A percentile compares a stretch with the other conserved stretches of the same genome.
Evolutionary conservation across 2,329 filamentous ascomycete genomes (phyloP).

Genomic region (Venturia asperata): DNA sequence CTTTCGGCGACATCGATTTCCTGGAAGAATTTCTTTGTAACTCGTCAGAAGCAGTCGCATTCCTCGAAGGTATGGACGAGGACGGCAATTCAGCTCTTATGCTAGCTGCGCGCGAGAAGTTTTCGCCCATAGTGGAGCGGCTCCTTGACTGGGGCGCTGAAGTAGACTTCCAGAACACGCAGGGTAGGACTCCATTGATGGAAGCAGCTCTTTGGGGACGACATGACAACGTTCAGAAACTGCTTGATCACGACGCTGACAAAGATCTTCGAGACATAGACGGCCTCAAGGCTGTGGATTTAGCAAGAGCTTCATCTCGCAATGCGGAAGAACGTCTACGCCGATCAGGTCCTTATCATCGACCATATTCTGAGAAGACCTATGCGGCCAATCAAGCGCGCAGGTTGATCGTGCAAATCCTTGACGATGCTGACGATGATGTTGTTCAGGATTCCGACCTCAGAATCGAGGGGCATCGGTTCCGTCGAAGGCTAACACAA

Average conservation of each 20-base stretch:
- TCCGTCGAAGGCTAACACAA: neutral
- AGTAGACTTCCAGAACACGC: neutral
- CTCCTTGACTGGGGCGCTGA: slow-evolving; percentile 10
- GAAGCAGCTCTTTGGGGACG: slow-evolving; percentile 17
- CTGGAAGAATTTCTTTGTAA: slow-evolving; percentile 11
- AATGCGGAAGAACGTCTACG: slow-evolving; percentile 10
- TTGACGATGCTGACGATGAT: slow-evolving; percentile 12
- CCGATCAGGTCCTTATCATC: neutral
- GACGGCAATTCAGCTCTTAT: slow-evolving; percentile 10
- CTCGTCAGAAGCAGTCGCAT: neutral
- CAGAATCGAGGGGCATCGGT: neutral
- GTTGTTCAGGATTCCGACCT: neutral
- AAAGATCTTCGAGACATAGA: slow-evolving; percentile 14
- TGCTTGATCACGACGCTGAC: slow-evolving; percentile 4
- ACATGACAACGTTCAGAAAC: slow-evolving; percentile 1
- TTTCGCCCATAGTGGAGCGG: neutral
- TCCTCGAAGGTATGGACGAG: slow-evolving; percentile 9
- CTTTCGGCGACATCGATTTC: neutral
- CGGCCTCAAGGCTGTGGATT: neutral
- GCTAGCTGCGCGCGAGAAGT: slow-evolving; percentile 9
- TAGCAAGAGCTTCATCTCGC: neutral
- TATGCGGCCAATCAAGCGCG: neutral
- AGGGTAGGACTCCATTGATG: slow-evolving; percentile 14
- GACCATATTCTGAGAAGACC: neutral
- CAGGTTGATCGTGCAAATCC: neutral